Evolutionary conservation across 345 rosid genomes (phyloP).

Genomic region (Excoecaria agallocha): DNA sequence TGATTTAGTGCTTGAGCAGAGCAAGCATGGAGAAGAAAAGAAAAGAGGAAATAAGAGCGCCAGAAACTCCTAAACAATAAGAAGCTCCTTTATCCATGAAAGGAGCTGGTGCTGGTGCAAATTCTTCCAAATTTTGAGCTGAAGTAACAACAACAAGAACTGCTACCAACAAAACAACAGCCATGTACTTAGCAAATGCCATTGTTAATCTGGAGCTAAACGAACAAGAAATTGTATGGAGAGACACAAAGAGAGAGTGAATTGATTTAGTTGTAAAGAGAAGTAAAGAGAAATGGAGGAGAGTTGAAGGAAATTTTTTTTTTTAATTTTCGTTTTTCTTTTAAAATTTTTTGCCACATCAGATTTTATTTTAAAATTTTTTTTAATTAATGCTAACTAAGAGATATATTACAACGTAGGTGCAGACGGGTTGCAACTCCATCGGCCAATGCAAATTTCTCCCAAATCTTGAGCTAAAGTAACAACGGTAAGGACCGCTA

Average conservation of each 20-base stretch:
- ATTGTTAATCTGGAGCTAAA: background rate
- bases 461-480: conserved; percentile 10
- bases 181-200: conserved; percentile 7
- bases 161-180: conserved; percentile 6
- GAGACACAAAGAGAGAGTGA: background rate
- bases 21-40: conserved; percentile 2
- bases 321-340: too few relatives aligned
- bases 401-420: too few relatives aligned
- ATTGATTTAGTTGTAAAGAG: background rate
- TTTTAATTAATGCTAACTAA: too few relatives aligned
- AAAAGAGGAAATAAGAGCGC: conserved; percentile 3
- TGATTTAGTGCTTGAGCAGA: background rate
- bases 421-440: too few relatives aligned
- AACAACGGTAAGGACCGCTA: background rate
- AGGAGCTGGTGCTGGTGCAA: conserved; percentile 12
- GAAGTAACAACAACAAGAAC: background rate
- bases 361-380: too few relatives aligned
- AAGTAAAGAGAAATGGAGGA: background rate
- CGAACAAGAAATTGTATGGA: too few relatives aligned
- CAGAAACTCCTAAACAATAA: background rate
- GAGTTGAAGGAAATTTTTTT: too few relatives aligned
- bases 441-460: conserved; percentile 9
- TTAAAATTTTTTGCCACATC: too few relatives aligned
- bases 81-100: too few relatives aligned
- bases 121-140: conserved; percentile 11